Evolutionary conservation across 169 alveolate species (phyloP).

Genomic region (Theileria annulata): DNA sequence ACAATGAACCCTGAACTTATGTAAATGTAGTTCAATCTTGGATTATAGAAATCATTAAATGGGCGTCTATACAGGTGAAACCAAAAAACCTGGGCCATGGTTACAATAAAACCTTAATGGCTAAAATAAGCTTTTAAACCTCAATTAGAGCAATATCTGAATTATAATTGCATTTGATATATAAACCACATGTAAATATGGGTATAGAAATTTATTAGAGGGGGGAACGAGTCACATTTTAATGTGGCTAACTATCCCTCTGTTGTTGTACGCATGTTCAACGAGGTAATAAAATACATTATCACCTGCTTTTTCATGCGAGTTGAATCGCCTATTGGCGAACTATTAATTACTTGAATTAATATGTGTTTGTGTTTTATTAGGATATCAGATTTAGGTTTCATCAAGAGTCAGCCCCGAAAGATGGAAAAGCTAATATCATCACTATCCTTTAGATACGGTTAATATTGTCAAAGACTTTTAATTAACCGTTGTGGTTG

Average conservation of each 20-base stretch:
- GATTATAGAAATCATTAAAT: background rate
- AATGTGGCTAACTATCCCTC: constrained; percentile 69
- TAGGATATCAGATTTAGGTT: constrained; percentile 29
- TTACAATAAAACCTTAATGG: background rate
- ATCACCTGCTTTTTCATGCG: constrained; percentile 68
- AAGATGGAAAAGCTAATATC: constrained; percentile 54
- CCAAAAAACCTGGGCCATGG: background rate
- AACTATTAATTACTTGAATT: background rate
- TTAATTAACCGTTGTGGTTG: constrained; percentile 7
- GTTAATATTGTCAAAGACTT: background rate
- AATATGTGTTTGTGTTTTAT: background rate
- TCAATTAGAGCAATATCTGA: background rate
- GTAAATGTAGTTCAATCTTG: background rate
- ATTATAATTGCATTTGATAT: background rate
- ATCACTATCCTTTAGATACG: constrained; percentile 28
- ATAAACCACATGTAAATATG: constrained; percentile 4
- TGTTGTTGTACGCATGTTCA: constrained; percentile 56
- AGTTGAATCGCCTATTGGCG: background rate
- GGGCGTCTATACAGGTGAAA: background rate
- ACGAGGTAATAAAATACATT: constrained; percentile 54
- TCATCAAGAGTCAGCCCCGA: constrained; percentile 72
- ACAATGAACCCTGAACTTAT: background rate
- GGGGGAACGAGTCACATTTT: constrained; percentile 70
- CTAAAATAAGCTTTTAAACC: background rate
- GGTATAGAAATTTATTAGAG: constrained; percentile 49